phyloP scores from a whole-genome alignment of 2,329 filamentous ascomycete genomes.

The Polytolypa hystricis region DNA sequence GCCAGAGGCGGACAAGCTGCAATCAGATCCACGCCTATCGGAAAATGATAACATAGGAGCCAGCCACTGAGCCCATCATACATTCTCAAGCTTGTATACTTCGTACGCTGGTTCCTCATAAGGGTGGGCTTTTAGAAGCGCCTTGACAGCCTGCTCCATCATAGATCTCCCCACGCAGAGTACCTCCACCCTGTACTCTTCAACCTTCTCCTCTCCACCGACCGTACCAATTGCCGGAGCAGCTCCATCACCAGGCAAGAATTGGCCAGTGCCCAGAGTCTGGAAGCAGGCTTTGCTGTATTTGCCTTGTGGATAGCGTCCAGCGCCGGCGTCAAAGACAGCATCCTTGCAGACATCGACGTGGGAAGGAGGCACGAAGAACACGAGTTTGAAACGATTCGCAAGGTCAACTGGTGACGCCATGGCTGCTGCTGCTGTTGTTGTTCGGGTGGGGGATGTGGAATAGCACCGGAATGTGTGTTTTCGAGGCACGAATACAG shows the following conservation, averaged over 20 bases:
- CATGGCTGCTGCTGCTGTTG: constrained; percentile 14
- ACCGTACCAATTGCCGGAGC: constrained; percentile 31
- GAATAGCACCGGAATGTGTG: not conserved
- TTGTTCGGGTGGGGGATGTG: too few relatives aligned
- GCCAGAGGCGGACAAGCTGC: too few relatives aligned
- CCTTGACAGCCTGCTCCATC: constrained; percentile 30
- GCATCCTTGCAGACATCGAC: constrained; percentile 32
- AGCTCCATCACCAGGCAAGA: constrained; percentile 29
- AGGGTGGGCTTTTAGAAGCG: constrained; percentile 32
- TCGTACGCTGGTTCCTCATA: constrained; percentile 37
- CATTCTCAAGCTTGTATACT: constrained; percentile 34
- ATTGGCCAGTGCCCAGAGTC: constrained; percentile 30
- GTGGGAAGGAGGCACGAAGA: constrained; percentile 31
- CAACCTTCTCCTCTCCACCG: constrained; percentile 28
- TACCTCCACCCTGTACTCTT: constrained; percentile 35
- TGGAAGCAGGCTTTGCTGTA: constrained; percentile 33
- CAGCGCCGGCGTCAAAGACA: constrained; percentile 32
- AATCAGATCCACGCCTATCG: too few relatives aligned
- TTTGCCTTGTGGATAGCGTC: constrained; percentile 30
- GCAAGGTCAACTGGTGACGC: constrained; percentile 10
- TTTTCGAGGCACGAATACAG: too few relatives aligned
- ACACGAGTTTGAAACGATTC: constrained; percentile 31
- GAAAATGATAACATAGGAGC: too few relatives aligned
- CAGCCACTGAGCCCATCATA: constrained; percentile 14
- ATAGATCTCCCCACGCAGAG: constrained; percentile 30